Percentiles rank a stretch among this genome's conserved stretches.
Evolutionary conservation across 768 basidiomycete genomes (phyloP).

Genomic region (Pulveroboletus sp.): DNA sequence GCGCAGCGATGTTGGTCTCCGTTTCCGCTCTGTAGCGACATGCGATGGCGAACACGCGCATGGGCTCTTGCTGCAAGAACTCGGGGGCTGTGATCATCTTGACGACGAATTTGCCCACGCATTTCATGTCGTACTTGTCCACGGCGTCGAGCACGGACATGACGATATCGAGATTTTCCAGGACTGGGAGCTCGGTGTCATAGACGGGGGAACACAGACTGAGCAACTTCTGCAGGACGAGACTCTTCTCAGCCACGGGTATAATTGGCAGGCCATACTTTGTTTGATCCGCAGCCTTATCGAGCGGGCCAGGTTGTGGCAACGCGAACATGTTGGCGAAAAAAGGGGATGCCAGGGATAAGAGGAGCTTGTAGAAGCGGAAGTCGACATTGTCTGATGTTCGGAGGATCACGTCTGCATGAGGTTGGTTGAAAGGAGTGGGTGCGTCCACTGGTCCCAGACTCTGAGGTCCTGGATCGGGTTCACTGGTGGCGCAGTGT

Average conservation of each 20-base stretch:
- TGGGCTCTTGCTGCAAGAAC: conserved; percentile 33
- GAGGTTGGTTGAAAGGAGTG: conserved; percentile 45
- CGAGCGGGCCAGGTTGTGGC: conserved; percentile 38
- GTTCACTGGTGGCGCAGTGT: neutral
- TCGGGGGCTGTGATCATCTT: conserved; percentile 30
- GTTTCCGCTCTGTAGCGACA: conserved; percentile 34
- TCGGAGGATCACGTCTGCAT: conserved; percentile 52
- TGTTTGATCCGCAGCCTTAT: conserved; percentile 26
- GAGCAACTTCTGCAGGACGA: conserved; percentile 40
- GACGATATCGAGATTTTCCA: conserved; percentile 40
- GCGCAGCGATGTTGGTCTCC: conserved; percentile 36
- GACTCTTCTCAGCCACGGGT: conserved; percentile 44
- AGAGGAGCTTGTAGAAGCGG: conserved; percentile 50
- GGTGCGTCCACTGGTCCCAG: conserved; percentile 26
- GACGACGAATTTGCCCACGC: conserved; percentile 35
- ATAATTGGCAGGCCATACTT: conserved; percentile 40
- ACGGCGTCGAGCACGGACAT: conserved; percentile 43
- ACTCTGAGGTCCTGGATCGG: conserved; percentile 10
- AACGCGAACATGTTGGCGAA: conserved; percentile 54
- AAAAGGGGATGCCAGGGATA: conserved; percentile 55
- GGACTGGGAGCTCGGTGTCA: conserved; percentile 27
- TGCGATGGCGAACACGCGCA: conserved; percentile 37
- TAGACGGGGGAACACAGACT: conserved; percentile 48
- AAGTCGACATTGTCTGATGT: conserved; percentile 52
- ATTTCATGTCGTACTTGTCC: conserved; percentile 50